Evolutionary conservation across 139 green algal species (phyloP).

Genomic region (Picochlorum sp.): DNA sequence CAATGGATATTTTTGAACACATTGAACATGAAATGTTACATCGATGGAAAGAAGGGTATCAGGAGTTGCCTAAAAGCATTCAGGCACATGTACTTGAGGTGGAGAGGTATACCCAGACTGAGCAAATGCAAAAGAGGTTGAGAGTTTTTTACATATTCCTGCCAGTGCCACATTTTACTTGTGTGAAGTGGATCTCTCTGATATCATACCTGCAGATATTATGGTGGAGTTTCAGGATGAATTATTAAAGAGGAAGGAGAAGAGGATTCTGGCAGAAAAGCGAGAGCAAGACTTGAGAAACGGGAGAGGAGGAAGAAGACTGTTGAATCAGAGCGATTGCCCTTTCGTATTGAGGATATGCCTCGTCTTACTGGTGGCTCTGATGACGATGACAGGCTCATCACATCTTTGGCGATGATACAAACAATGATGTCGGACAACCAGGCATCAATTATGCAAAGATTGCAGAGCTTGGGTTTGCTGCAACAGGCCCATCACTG

Average conservation of each 20-base stretch:
- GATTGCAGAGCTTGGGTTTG: slow-evolving; percentile 62
- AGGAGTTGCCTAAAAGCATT: slow-evolving; percentile 42
- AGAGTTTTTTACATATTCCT: slow-evolving; percentile 62
- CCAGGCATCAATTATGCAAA: slow-evolving; percentile 43
- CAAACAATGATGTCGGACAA: background rate
- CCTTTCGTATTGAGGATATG: slow-evolving; percentile 4
- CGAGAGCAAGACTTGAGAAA: background rate
- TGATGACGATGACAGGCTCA: background rate
- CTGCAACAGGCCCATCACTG: slow-evolving; percentile 53
- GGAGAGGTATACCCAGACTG: slow-evolving; percentile 51
- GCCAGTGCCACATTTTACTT: slow-evolving; percentile 38
- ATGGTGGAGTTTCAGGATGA: slow-evolving; percentile 62
- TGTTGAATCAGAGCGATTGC: slow-evolving; percentile 7
- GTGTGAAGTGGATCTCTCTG: slow-evolving; percentile 42
- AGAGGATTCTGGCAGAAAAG: slow-evolving; percentile 28
- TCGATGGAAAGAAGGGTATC: slow-evolving; percentile 34
- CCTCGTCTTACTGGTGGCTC: slow-evolving; percentile 9
- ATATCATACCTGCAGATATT: slow-evolving; percentile 40
- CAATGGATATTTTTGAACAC: slow-evolving; percentile 70
- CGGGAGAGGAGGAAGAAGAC: slow-evolving; percentile 33
- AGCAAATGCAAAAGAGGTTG: slow-evolving; percentile 39
- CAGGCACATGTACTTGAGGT: slow-evolving; percentile 57
- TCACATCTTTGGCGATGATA: background rate
- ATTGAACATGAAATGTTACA: slow-evolving; percentile 59
- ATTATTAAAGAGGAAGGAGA: slow-evolving; percentile 40